These are phyloP conservation scores for Lecanicillium sp. DNA, from an alignment of 2,329 filamentous ascomycete genomes.

Conservation along the genomic window DNA sequence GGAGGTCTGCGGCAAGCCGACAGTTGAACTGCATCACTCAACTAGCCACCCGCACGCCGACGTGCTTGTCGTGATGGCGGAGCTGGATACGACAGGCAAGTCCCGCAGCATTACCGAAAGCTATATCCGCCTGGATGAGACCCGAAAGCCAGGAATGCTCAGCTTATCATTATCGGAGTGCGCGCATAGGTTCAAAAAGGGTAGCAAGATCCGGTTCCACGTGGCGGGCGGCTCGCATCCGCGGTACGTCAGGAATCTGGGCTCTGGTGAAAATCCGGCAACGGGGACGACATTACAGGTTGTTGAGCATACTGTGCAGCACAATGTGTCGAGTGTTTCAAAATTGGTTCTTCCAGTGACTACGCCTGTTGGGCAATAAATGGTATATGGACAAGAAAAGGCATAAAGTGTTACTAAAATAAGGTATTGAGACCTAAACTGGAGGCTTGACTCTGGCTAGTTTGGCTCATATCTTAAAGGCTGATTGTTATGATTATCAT, in stretches of 20 bases:
- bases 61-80: conserved; percentile 16
- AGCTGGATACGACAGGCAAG: conserved; percentile 14
- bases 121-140: conserved; percentile 13
- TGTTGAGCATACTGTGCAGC: conserved; percentile 10
- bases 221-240: conserved; percentile 17
- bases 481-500: too few species aligned
- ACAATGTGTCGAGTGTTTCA: background rate
- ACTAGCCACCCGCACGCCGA: conserved; percentile 16
- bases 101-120: conserved; percentile 16
- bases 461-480: too few species aligned
- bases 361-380: too few species aligned
- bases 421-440: too few species aligned
- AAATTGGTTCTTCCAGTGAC: too few species aligned
- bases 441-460: too few species aligned
- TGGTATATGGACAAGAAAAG: too few species aligned
- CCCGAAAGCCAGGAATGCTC: background rate
- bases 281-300: conserved; percentile 9
- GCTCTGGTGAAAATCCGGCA: conserved; percentile 12
- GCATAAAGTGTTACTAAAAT: too few species aligned
- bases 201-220: conserved; percentile 14
- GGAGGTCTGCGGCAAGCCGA: conserved; percentile 14
- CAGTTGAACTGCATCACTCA: conserved; percentile 15
- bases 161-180: conserved; percentile 9
- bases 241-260: conserved; percentile 11
- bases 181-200: conserved; percentile 15